Evolutionary conservation across 1,284 basidiomycete genomes (phyloP).

Genomic region (Fomitopsis betulina): DNA sequence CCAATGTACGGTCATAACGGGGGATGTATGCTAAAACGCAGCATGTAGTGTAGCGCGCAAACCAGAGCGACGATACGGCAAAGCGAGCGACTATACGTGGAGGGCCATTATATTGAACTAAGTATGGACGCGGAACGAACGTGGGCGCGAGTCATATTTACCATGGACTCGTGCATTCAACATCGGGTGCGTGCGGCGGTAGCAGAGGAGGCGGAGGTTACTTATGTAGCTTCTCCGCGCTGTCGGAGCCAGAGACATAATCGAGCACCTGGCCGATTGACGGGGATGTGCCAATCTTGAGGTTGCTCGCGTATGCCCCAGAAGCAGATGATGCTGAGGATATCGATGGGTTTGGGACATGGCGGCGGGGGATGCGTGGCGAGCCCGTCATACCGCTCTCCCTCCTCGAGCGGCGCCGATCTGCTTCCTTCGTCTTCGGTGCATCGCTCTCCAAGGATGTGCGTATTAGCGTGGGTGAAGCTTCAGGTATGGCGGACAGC

Average conservation of each 20-base stretch:
- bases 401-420: conserved; percentile 7
- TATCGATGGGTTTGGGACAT: conserved; percentile 22
- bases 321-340: conserved; percentile 14
- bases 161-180: not conserved
- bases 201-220: not conserved
- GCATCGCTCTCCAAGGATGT: conserved; percentile 8
- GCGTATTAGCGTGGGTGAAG: conserved; percentile 4
- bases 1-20: not conserved
- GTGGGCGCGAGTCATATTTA: conserved; percentile 1
- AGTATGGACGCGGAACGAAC: conserved; percentile 2
- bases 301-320: conserved; percentile 15
- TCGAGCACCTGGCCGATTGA: conserved; percentile 32
- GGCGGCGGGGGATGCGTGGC: conserved; percentile 31
- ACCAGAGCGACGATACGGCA: not conserved
- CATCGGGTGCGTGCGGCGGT: not conserved
- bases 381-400: conserved; percentile 30
- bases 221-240: conserved; percentile 18
- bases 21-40: not conserved
- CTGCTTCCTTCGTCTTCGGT: not conserved
- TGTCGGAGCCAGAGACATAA: conserved; percentile 5
- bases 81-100: not conserved
- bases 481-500: conserved; percentile 25
- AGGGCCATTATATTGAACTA: conserved; percentile 1
- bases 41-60: not conserved
- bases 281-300: conserved; percentile 18